phyloP scores from a whole-genome alignment of 2,329 filamentous ascomycete genomes.

The Helminthosporium solani region DNA sequence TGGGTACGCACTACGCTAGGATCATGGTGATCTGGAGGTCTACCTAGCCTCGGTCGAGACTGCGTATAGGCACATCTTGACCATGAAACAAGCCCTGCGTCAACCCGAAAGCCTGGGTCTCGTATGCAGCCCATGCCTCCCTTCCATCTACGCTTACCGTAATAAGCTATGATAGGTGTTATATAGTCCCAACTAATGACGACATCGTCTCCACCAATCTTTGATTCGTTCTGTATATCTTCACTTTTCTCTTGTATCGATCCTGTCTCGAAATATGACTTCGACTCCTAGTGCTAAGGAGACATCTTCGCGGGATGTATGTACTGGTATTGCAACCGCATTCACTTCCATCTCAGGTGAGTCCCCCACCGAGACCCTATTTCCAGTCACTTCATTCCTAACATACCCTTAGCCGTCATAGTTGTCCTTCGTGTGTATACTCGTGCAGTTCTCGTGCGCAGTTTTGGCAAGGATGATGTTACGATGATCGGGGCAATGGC shows the following conservation, averaged over 20 bases:
- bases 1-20: too few species aligned
- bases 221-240: not conserved
- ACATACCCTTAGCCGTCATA: conserved; percentile 22
- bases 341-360: conserved; percentile 26
- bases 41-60: too few species aligned
- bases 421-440: conserved; percentile 26
- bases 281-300: not conserved
- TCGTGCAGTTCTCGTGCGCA: conserved; percentile 21
- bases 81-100: conserved; percentile 2
- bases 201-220: not conserved
- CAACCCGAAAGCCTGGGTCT: not conserved
- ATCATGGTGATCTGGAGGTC: not conserved
- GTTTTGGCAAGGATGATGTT: conserved; percentile 32
- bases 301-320: conserved; percentile 14
- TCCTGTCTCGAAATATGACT: not conserved
- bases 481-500: conserved; percentile 31
- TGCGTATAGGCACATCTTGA: not conserved
- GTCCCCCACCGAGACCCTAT: not conserved
- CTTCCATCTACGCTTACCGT: not conserved
- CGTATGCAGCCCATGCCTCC: not conserved
- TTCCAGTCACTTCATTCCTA: conserved; percentile 1
- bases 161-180: not conserved
- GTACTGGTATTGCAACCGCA: conserved; percentile 21
- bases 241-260: not conserved
- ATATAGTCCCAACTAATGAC: not conserved